Evolutionary conservation across 2,329 filamentous ascomycete genomes (phyloP), one percentile per base, ranked within the genome.

Genomic region (Neophaeococcomyces aloes): DNA sequence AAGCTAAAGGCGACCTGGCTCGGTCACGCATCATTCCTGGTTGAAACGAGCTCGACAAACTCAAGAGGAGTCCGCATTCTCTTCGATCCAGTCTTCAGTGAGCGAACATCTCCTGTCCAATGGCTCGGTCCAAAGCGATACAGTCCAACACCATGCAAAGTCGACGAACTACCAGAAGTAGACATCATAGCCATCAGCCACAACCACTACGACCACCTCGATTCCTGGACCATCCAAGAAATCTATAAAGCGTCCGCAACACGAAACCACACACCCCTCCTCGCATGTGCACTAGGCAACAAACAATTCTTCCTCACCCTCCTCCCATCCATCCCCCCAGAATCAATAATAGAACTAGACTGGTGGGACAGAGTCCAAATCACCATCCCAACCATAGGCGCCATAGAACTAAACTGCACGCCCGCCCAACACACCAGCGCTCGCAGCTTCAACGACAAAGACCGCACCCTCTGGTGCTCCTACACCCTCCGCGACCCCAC

Each of bases 261-360:
- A 14, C 30, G 39, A 15, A 23, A 30, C 18, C 11, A 23, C 13
- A 35, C 39, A 19, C 39, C 39, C 5, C 11, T 42, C 7, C 14
- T 42, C 11, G 39, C 39, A 29, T 42, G 39, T 29, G 39, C 39
- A 10, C 39, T 83, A 4, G 86, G 84, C 25, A 86, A 94, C 57
- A 95, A 94, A 62, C 94, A 88, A 0, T 80, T 75, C 3, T 95
- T 96, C n/a, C 78, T 72, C 48, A 80, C 70, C 51, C 65, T 81
- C 13, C 63, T 66, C n/a, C 64, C 67, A 4, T 66, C 67, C 18
- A 61, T 64, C 15, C 60, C 63, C 4, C 36, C 62, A 14, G 58
- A 57, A 23, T 54, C 68, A 38, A 61, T 72, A 25, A 65, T 60
- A 1, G 68, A 73, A 43, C 48, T 67, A 31, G 70, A 74, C 50